Evolutionary conservation across 305 asterid species (phyloP).

Genomic region (Fraxinus ornus): DNA sequence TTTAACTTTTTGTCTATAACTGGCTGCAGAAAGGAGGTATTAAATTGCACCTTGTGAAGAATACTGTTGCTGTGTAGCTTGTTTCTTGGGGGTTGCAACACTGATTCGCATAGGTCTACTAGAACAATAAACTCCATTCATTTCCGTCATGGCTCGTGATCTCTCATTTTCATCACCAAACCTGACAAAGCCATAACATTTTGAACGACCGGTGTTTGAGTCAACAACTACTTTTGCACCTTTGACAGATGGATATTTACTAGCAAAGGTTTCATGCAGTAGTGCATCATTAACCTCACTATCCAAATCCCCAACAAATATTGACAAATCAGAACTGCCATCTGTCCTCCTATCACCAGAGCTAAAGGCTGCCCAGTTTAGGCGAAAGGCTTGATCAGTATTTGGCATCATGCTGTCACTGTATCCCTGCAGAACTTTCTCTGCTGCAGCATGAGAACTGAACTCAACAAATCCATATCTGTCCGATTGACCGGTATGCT

Average conservation of each 20-base stretch:
- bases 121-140: slow-evolving; percentile 88
- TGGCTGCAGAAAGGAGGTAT: slow-evolving; percentile 7
- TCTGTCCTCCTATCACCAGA: slow-evolving; percentile 82
- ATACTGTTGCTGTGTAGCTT: slow-evolving; percentile 64
- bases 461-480: slow-evolving; percentile 93
- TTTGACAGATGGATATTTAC: slow-evolving; percentile 79
- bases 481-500: slow-evolving; percentile 94
- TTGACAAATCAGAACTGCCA: slow-evolving; percentile 74
- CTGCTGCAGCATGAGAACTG: slow-evolving; percentile 73
- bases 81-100: slow-evolving; percentile 91
- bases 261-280: slow-evolving; percentile 78
- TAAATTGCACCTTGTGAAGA: slow-evolving; percentile 70
- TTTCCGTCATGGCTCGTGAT: slow-evolving; percentile 80
- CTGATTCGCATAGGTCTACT: slow-evolving; percentile 89
- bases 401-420: slow-evolving; percentile 73
- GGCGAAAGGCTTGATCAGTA: slow-evolving; percentile 82
- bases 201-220: slow-evolving; percentile 80
- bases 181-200: slow-evolving; percentile 96
- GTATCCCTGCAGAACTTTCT: slow-evolving; percentile 74
- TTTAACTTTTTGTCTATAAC: neutral
- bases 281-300: slow-evolving; percentile 84
- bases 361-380: slow-evolving; percentile 97
- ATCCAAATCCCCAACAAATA: slow-evolving; percentile 95
- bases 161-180: slow-evolving; percentile 88
- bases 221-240: slow-evolving; percentile 96